Base-by-base conservation (phyloP, 352 stramenopile species). In the Phytophthora syringae region DNA sequence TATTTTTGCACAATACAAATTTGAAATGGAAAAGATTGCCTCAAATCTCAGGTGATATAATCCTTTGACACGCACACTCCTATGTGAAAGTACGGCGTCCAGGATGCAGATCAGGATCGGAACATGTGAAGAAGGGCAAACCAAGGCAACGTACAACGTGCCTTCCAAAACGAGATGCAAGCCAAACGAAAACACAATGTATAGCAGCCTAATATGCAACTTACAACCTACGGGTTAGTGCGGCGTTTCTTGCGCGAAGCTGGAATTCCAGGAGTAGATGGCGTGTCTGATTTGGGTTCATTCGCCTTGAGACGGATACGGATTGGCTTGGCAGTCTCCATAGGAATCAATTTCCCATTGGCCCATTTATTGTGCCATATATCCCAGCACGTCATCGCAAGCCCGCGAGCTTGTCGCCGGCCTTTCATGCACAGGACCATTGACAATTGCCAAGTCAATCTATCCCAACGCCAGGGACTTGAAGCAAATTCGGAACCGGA, bases 201-300 rank as follows among this genome's bases (percentile, higher is more conserved):
- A n/a, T n/a, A 18, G 7, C 34, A 20, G 10, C 34, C 1, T 45
- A 45, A 44, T 37, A 60, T 52, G 40, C 40, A 36, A 15, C 7
- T 25, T 61, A 60, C 3, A 2, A 5, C 6, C n/a, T 52, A 52
- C 20, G 37, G n/a, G 25, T 11, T 59, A 4, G 52, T 50, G 3
- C 52, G 37, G 10, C 25, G 52, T 50, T 9, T 52, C 39, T 61
- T 61, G 18, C 12, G 7, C 13, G 47, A 52, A 20, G 40, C 13
- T 48, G 16, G 20, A 24, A 22, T 43, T 5, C 42, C 21, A 39
- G 34, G 34, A 7, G 21, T 40, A 24, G 54, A 39, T 28, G 32
- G 54, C 18, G 20, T 30, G 2, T 7, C 15, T 7, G 20, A 3
- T 36, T 52, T 1, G 28, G n/a, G n/a, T n/a, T n/a, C n/a, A n/a